Evolutionary conservation across 2,329 filamentous ascomycete genomes (phyloP).

Genomic region (Claviceps sp.): DNA sequence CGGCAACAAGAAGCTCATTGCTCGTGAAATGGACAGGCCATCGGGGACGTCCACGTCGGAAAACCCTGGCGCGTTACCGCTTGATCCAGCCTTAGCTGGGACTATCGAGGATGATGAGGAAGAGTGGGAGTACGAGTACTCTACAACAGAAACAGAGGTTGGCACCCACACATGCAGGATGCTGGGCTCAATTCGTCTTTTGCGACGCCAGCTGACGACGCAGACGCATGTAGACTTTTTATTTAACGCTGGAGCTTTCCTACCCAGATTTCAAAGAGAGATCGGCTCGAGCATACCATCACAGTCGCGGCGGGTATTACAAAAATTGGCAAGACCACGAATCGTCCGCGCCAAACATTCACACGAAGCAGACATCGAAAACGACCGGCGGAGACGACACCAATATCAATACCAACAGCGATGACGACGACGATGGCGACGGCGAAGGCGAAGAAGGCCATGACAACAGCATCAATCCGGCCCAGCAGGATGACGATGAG

Average conservation of each 20-base stretch:
- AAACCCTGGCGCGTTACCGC: conserved; percentile 13
- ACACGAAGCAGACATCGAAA: conserved; percentile 16
- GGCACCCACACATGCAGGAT: background rate
- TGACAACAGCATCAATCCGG: background rate
- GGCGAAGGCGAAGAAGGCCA: conserved; percentile 2
- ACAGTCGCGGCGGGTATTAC: conserved; percentile 32
- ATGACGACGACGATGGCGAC: conserved; percentile 10
- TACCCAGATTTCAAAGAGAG: conserved; percentile 41
- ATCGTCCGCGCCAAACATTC: conserved; percentile 11
- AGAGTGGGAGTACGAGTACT: conserved; percentile 58
- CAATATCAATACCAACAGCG: conserved; percentile 16
- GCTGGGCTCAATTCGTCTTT: background rate
- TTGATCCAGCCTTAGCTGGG: conserved; percentile 16
- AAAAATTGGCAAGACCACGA: conserved; percentile 25
- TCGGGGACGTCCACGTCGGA: conserved; percentile 6
- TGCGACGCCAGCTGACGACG: background rate
- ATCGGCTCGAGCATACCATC: conserved; percentile 24
- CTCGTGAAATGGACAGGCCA: conserved; percentile 1
- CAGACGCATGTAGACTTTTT: conserved; percentile 38
- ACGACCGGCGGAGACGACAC: conserved; percentile 17
- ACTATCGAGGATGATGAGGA: conserved; percentile 31
- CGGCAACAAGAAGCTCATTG: background rate
- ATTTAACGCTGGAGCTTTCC: conserved; percentile 49
- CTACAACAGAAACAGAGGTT: conserved; percentile 48
- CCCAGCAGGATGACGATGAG: conserved; percentile 1